Conservation (phyloP, 495 filamentous ascomycete species). For the Evansstolkia leycettana region DNA sequence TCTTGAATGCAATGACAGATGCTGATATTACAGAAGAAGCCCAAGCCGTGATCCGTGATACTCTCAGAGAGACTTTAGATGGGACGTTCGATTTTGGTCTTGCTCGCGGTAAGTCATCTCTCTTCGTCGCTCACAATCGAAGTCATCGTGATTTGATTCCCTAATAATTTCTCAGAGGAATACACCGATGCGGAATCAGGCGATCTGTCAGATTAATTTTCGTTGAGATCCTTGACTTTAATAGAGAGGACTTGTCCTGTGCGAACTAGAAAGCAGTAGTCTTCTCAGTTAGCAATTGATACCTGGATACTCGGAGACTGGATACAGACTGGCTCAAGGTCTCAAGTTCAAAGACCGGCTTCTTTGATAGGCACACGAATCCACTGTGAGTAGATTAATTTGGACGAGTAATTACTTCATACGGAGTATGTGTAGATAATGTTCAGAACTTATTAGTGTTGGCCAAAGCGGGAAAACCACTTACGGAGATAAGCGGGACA, state of each 20-base stretch:
- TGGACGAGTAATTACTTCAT: no score
- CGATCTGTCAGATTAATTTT: conserved; percentile 15
- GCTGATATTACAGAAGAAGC: conserved; percentile 19
- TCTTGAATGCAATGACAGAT: conserved; percentile 22
- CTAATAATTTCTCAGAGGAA: conserved; percentile 9
- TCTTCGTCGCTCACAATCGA: not conserved
- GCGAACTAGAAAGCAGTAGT: no score
- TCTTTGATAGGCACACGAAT: no score
- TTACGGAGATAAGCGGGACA: conserved; percentile 12
- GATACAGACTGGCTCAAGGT: no score
- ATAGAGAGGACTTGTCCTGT: no score
- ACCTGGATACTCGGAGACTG: no score
- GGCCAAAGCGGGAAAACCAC: conserved; percentile 5
- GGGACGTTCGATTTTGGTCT: conserved; percentile 33
- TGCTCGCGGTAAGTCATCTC: conserved; percentile 10
- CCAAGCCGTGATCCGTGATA: conserved; percentile 22
- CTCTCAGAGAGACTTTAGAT: conserved; percentile 18
- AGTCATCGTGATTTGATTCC: not conserved
- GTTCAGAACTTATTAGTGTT: no score
- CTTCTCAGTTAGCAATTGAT: no score
- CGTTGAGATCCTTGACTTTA: no score
- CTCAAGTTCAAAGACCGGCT: no score
- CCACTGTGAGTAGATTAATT: no score
- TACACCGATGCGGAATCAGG: conserved; percentile 19
- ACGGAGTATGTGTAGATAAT: no score